These are phyloP conservation scores for Solanum hybrid DNA, from an alignment of 305 asterid species.

Conservation along the genomic window DNA sequence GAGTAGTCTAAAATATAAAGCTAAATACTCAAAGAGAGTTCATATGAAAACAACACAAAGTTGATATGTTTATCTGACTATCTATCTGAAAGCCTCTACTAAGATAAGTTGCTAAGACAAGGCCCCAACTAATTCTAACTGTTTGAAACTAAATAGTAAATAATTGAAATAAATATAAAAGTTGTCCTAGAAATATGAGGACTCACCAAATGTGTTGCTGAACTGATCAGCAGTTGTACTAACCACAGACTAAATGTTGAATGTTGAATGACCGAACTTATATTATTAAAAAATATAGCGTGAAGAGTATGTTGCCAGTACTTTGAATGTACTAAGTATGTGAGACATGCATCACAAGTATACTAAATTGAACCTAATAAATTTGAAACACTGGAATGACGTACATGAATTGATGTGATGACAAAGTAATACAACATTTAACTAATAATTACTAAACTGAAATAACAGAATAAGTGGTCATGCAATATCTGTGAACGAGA, in stretches of 20 bases:
- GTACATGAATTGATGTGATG: neutral
- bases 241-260: neutral
- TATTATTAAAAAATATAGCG: too few species aligned
- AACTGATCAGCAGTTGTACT: neutral
- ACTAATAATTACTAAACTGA: neutral
- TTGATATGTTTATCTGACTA: neutral
- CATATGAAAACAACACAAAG: neutral
- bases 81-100: neutral
- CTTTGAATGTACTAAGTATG: neutral
- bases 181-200: neutral
- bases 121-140: neutral
- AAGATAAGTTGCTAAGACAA: neutral
- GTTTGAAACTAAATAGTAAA: neutral
- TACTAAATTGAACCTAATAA: neutral
- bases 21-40: neutral
- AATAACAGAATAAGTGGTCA: neutral
- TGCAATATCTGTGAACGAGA: neutral
- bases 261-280: neutral
- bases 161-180: neutral
- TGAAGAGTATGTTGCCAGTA: neutral
- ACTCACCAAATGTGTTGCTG: neutral
- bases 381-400: too few species aligned
- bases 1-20: neutral
- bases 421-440: neutral
- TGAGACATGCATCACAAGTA: neutral